Base-by-base conservation (phyloP, 176 grass and related monocot species). In the Oryza meridionalis region DNA sequence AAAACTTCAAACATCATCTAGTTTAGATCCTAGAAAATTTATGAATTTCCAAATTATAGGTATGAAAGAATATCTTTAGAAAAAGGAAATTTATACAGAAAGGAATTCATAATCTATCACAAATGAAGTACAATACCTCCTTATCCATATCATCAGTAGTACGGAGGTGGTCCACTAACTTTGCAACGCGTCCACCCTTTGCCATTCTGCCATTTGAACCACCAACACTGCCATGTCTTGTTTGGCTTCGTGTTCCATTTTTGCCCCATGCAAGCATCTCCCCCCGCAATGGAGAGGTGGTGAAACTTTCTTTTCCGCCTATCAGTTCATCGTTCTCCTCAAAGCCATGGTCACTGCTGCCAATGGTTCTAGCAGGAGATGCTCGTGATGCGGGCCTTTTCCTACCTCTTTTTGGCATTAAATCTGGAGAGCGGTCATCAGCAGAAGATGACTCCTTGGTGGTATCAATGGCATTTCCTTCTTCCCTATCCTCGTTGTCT, bases 181-280 rank as follows among this genome's bases (percentile, higher is more conserved):
- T 94, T 49, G 82, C 59, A 76, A 94, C 69, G 4, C 90, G 93
- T 11, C 82, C 87, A 0, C 88, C 86, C 85, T 81, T 94, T 43
- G 78, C 85, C 33, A 78, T 67, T 76, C 88, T 92, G 73, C 85
- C 85, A 81, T 84, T 90, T 90, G 83, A 92, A 49, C 90, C 72
- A 83, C 62, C 79, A 90, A 46, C 27, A 88, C 72, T 90, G 19
- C 90, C 86, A 86, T 92, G 37, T 66, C 93, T 86, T 55, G 77
- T 94, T 84, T 94, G 93, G 88, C 93, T 94, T 25, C 93, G 76
- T n/a, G 90, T 75, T 76, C 93, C 93, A 84, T 94, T 94, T 82
- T 94, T 94, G 0, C 93, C 93, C 93, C 93, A 94, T 70, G 93
- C 90, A 25, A 94, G 93, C 78, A 92, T 94, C 76, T 94, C 93